Conservation (phyloP, 331 rosid genomes). For the Malus hybrid region DNA sequence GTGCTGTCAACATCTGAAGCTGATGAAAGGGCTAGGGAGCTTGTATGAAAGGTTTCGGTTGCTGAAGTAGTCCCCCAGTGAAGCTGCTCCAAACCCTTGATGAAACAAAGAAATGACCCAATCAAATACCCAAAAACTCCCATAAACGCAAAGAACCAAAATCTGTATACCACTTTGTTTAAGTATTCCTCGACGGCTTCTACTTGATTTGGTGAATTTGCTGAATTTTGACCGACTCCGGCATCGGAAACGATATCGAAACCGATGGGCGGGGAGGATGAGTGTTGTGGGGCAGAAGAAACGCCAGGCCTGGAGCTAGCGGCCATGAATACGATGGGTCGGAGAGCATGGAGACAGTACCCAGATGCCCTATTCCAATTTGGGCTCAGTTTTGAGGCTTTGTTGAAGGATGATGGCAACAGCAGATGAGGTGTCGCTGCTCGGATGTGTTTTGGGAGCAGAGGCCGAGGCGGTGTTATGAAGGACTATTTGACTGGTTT, state of each 20-base stretch:
- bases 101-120: conserved; percentile 71
- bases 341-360: neutral
- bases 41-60: conserved; percentile 80
- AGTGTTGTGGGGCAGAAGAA: conserved; percentile 28
- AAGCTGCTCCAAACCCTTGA: conserved; percentile 92
- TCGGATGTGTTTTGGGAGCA: conserved; percentile 17
- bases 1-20: conserved; percentile 93
- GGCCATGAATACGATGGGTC: conserved; percentile 7
- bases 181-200: conserved; percentile 44
- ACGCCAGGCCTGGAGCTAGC: conserved; percentile 26
- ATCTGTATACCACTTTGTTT: conserved; percentile 72
- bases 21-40: conserved; percentile 87
- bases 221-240: neutral
- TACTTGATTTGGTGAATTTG: neutral
- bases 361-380: conserved; percentile 16
- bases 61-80: conserved; percentile 88
- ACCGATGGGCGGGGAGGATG: conserved; percentile 24
- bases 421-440: conserved; percentile 1
- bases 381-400: neutral
- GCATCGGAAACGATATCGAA: conserved; percentile 27
- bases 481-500: neutral
- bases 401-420: neutral
- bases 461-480: conserved; percentile 39
- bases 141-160: conserved; percentile 58
- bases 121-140: conserved; percentile 79